Conservation (phyloP, 331 rosid species). For the Spiraea crenata region DNA sequence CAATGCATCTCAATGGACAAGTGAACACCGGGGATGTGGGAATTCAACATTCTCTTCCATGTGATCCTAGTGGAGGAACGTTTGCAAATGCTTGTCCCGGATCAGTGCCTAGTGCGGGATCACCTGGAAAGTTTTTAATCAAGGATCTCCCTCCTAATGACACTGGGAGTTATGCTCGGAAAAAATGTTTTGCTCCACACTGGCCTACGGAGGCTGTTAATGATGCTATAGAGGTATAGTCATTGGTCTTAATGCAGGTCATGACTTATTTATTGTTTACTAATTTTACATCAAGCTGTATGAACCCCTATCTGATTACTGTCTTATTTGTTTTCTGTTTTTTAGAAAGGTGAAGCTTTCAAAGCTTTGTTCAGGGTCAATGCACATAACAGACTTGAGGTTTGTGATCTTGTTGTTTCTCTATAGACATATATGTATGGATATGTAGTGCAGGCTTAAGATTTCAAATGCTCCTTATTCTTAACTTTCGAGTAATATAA, state of each 20-base stretch:
- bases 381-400: conserved; percentile 89
- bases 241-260: conserved; percentile 9
- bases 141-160: conserved; percentile 28
- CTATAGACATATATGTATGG: background rate
- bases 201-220: conserved; percentile 65
- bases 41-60: conserved; percentile 7
- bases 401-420: conserved; percentile 25
- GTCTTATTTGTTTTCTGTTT: conserved; percentile 5
- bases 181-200: conserved; percentile 55
- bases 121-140: conserved; percentile 29
- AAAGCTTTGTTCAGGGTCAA: conserved; percentile 78
- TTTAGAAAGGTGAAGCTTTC: conserved; percentile 67
- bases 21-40: conserved; percentile 25
- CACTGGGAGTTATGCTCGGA: conserved; percentile 30
- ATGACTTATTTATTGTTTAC: background rate
- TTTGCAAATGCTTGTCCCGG: conserved; percentile 36
- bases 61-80: conserved; percentile 27
- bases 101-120: conserved; percentile 27
- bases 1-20: conserved; percentile 38
- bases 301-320: background rate
- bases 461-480: conserved; percentile 1
- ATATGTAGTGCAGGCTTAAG: background rate
- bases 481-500: conserved; percentile 15
- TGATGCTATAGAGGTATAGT: conserved; percentile 66
- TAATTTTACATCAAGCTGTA: background rate